Evolutionary conservation across 1,284 basidiomycete species (phyloP).

Genomic region (Acaromyces ingoldii): DNA sequence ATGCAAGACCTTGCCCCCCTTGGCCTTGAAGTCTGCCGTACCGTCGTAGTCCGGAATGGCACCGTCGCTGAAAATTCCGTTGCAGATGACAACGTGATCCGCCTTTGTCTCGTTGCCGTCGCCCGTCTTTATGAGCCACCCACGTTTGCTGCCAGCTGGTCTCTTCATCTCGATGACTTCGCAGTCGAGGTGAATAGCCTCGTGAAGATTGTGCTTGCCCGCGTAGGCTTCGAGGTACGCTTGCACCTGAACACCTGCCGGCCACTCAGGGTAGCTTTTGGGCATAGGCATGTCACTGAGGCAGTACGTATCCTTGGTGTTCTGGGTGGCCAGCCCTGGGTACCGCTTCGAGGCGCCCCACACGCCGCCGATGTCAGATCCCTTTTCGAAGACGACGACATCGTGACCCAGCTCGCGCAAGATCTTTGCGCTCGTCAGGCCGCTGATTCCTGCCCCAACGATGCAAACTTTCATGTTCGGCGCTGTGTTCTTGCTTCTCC

Average conservation of each 20-base stretch:
- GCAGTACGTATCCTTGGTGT: slow-evolving; percentile 39
- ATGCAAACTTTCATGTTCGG: slow-evolving; percentile 26
- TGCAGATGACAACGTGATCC: slow-evolving; percentile 30
- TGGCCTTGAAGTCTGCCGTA: slow-evolving; percentile 16
- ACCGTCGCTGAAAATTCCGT: slow-evolving; percentile 28
- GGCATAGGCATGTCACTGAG: slow-evolving; percentile 40
- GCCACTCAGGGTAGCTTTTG: slow-evolving; percentile 33
- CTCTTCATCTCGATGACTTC: slow-evolving; percentile 13
- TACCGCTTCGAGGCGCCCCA: slow-evolving; percentile 31
- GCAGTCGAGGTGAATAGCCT: slow-evolving; percentile 20
- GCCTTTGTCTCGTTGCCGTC: slow-evolving; percentile 1
- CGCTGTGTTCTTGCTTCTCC: no score
- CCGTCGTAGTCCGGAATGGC: slow-evolving; percentile 34
- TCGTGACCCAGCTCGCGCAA: slow-evolving; percentile 27
- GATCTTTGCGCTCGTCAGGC: slow-evolving; percentile 28
- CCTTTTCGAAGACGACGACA: slow-evolving; percentile 22
- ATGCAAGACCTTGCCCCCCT: slow-evolving; percentile 31
- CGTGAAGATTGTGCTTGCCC: slow-evolving; percentile 24
- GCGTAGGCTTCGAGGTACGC: slow-evolving; percentile 29
- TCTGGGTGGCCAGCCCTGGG: slow-evolving; percentile 36
- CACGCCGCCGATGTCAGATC: slow-evolving; percentile 24
- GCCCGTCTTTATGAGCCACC: not conserved
- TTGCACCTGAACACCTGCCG: slow-evolving; percentile 34
- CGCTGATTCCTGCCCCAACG: slow-evolving; percentile 29
- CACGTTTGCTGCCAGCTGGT: not conserved